These are phyloP conservation scores for Lichtheimia ornata DNA, from an alignment of 371 early-diverging fungal species.

Conservation along the genomic window DNA sequence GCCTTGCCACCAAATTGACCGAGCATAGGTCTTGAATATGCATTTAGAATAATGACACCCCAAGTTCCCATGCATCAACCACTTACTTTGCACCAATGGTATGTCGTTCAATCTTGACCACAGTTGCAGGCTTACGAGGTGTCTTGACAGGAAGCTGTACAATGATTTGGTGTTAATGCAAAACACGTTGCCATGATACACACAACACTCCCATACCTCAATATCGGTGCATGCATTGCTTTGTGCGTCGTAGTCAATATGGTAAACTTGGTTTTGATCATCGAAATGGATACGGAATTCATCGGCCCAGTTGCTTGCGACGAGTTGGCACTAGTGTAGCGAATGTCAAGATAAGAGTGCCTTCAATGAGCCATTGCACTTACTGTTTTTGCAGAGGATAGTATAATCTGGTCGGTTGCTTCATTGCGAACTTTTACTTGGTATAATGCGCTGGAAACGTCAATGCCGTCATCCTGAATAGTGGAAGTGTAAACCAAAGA, in stretches of 20 bases:
- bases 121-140: background rate
- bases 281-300: conserved; percentile 24
- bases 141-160: conserved; percentile 4
- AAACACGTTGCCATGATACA: background rate
- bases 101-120: conserved; percentile 2
- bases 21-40: conserved; percentile 5
- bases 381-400: conserved; percentile 12
- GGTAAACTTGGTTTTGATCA: conserved; percentile 19
- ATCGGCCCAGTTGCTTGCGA: conserved; percentile 18
- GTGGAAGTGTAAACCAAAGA: conserved; percentile 12
- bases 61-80: background rate
- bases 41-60: too few species aligned
- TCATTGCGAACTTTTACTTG: conserved; percentile 26
- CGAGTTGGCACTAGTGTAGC: conserved; percentile 18
- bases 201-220: background rate
- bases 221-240: background rate
- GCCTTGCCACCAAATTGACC: conserved; percentile 7
- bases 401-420: conserved; percentile 14
- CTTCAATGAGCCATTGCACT: background rate
- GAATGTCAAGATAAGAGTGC: background rate
- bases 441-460: conserved; percentile 12
- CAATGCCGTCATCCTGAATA: background rate
- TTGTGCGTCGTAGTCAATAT: conserved; percentile 24
- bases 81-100: conserved; percentile 20
- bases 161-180: background rate